phyloP scores from a whole-genome alignment of 257 asterid species.

The Nemophila menziesii region DNA sequence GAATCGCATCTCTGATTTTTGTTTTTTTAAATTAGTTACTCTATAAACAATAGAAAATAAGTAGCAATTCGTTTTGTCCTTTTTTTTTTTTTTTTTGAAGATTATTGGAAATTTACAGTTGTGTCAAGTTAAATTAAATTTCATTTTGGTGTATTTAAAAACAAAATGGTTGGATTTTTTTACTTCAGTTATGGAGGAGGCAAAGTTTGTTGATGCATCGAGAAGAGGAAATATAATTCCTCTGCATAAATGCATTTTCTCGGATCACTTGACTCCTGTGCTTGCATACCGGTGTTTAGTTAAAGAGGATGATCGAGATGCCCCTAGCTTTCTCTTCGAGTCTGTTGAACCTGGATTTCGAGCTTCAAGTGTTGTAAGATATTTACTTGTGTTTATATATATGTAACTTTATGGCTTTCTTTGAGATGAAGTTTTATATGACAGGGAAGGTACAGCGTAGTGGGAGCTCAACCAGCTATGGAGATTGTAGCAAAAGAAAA shows the following conservation, averaged over 20 bases:
- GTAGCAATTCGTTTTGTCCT: neutral
- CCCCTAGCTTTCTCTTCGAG: conserved; percentile 86
- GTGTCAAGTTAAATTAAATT: conserved; percentile 3
- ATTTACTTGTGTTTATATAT: neutral
- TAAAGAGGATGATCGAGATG: conserved; percentile 75
- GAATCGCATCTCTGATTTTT: neutral
- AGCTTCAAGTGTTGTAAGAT: conserved; percentile 53
- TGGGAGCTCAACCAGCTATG: conserved; percentile 75
- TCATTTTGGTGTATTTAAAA: neutral
- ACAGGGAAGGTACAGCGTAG: conserved; percentile 87
- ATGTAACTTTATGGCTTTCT: neutral
- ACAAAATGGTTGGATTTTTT: neutral
- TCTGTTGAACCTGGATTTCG: conserved; percentile 74
- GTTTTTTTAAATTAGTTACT: neutral
- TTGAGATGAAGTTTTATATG: neutral
- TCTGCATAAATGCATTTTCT: conserved; percentile 54
- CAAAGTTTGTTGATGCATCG: conserved; percentile 54
- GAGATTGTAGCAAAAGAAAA: conserved; percentile 75
- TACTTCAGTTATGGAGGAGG: conserved; percentile 41
- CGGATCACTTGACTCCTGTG: conserved; percentile 89
- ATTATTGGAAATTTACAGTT: neutral
- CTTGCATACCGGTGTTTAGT: conserved; percentile 92
- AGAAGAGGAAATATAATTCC: conserved; percentile 60
- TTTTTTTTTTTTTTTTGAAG: neutral
- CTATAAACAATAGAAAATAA: neutral